Percentiles rank a stretch among this genome's conserved stretches.
Conservation (phyloP, 2,329 filamentous ascomycete species). For the Cytospora leucostoma region DNA sequence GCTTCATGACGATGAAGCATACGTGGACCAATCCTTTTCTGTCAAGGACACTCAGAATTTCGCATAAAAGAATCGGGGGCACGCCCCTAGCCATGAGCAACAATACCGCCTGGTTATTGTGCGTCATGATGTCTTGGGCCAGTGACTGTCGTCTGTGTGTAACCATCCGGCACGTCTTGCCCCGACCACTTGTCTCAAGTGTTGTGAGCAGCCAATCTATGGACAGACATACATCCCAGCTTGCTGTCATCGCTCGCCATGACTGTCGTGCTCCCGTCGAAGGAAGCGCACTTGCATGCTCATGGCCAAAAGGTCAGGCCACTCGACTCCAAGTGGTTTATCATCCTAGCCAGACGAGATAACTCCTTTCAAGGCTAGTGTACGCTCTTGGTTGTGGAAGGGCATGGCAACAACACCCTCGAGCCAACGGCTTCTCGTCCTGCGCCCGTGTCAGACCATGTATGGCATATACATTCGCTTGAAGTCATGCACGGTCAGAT, state of each 20-base stretch:
- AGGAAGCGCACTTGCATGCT: background rate
- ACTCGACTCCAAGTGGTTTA: background rate
- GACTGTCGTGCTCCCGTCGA: background rate
- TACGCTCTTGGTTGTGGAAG: background rate
- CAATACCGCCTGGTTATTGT: background rate
- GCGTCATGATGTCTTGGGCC: slow-evolving; percentile 14
- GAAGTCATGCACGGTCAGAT: slow-evolving; percentile 15
- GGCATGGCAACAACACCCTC: background rate
- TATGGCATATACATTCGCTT: background rate
- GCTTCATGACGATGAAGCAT: background rate
- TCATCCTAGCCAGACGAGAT: background rate
- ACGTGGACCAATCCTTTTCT: background rate
- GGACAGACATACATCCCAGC: background rate
- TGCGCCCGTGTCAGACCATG: background rate
- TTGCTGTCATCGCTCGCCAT: slow-evolving; percentile 2
- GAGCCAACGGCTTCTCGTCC: background rate
- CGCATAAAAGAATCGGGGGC: background rate
- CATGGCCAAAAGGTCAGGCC: background rate
- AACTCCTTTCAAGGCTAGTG: background rate
- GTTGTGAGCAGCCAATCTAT: background rate
- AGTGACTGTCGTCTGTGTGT: slow-evolving; percentile 9
- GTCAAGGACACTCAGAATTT: background rate
- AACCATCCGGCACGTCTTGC: background rate
- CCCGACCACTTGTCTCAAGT: slow-evolving; percentile 4
- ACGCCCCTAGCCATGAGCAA: background rate